Base-by-base conservation (phyloP, 2,329 filamentous ascomycete genomes). In the Exophiala sp. region DNA sequence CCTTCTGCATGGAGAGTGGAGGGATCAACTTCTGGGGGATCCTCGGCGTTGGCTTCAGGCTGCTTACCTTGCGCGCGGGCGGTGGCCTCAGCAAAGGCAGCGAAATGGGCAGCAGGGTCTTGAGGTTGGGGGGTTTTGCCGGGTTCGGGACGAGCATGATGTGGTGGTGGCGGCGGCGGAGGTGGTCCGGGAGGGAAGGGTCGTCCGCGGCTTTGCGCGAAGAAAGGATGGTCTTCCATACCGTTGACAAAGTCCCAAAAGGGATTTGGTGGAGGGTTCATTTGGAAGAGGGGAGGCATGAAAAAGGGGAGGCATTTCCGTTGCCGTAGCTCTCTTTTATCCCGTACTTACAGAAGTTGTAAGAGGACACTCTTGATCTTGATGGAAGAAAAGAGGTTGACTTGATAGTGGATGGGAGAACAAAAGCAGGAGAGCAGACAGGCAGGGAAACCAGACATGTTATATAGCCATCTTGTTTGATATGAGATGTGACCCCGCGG, bases 241-340 rank as follows among this genome's bases (percentile, higher is more conserved):
- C 65, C 68, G 45, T 73, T 69, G 46, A 79, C 58, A 52, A 75
- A 76, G 62, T 80, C 75, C 77, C 77, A 79, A 62, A 80, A 77
- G 44, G 75, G 73, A 59, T 72, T 59, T 29, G 54, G 57, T 23
- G 56, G 57, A 16, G 58, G 49, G 48, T 61, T 63, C 46, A 77
- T 71, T 62, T 77, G 74, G 50, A 71, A 69, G 52, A 37, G 34
- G 5, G 34, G 34, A 24, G 38, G 38, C 24, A 24, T 18, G 24
- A 23, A n/a, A 41, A n/a, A 78, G 66, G 57, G 73, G 73, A 61
- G 76, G 71, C 76, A 79, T 79, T 50, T 63, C 72, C 58, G 34
- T 46, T 24, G n/a, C n/a, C n/a, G n/a, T n/a, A n/a, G n/a, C n/a
- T 38, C 44, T 43, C 8, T n/a, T n/a, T 24, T 24, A 34, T 11